Evolutionary conservation across 106 monocot genomes (phyloP), one percentile per base, ranked within the genome.

Genomic region (Dendrobium nobile): DNA sequence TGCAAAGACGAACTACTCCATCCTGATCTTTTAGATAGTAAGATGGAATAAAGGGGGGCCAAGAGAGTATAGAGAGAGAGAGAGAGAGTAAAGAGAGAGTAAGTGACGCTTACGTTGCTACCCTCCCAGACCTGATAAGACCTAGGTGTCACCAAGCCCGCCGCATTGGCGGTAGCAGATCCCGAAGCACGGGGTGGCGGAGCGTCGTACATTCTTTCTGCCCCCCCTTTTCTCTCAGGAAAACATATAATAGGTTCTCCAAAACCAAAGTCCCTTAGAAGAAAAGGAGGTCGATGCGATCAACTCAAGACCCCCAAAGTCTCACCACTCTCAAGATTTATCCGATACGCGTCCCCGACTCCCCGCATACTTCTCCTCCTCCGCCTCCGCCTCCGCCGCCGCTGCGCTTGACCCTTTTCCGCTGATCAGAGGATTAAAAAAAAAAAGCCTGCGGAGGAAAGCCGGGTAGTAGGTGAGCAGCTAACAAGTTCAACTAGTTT

Each of bases 51-150:
- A 58, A n/a, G 45, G 45, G 45, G 20, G 17, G 18, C 3, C 58
- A n/a, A 20, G 58, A 17, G 20, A 58, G 8, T 10, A 11, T 67
- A 67, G 2, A 67, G 27, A 22, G 67, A 27, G 67, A 68, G 67
- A 28, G 67, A 68, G 41, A 26, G 42, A 15, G 22, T n/a, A 76
- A 33, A 24, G 77, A 45, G 15, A 27, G 6, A 68, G 28, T 1
- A 26, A 68, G 43, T 75, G 55, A 19, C 43, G 75, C 89, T 92
- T 86, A 92, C 92, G 77, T 92, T 92, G 87, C 86, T 92, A 13
- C 92, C 92, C 75, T 86, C 86, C 92, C 92, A 92, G 75, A 84
- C 87, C 85, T 92, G 72, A 77, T 89, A 92, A 80, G 87, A 84
- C 85, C 87, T 89, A 65, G 85, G 89, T 67, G 73, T 80, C 68